A percentile compares a stretch with the other conserved stretches of the same genome.
These are phyloP conservation scores for Jamesozyma piceae DNA, from an alignment of 805 yeast species.

Conservation along the genomic window DNA sequence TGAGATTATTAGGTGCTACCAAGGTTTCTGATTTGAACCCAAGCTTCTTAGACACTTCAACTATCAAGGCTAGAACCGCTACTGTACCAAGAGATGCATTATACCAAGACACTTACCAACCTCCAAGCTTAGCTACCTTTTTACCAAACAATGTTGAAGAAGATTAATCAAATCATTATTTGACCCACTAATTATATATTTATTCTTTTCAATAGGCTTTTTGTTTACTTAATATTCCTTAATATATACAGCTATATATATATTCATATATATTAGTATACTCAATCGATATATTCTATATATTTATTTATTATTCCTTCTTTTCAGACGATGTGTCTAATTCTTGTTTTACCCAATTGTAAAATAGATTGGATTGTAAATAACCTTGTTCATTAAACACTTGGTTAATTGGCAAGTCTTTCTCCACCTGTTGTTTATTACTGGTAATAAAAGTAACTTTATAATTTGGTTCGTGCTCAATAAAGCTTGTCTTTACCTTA, in stretches of 20 bases:
- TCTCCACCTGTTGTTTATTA: constrained; percentile 10
- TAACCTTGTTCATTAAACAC: constrained; percentile 36
- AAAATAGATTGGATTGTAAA: constrained; percentile 35
- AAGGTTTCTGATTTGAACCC: constrained; percentile 27
- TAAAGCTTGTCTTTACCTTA: constrained; percentile 26
- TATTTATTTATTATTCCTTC: constrained; percentile 25
- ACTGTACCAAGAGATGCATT: constrained; percentile 47
- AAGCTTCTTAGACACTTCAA: constrained; percentile 47
- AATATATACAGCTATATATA: neutral
- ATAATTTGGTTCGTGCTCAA: constrained; percentile 38
- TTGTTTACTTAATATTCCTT: neutral
- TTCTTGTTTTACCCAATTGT: constrained; percentile 32
- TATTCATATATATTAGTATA: no score
- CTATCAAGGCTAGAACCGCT: constrained; percentile 35
- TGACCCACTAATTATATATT: neutral
- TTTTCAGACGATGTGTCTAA: constrained; percentile 28
- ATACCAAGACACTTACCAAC: constrained; percentile 47
- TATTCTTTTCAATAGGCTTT: neutral
- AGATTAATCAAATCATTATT: neutral
- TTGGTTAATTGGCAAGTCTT: constrained; percentile 25
- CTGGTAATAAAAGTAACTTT: constrained; percentile 29
- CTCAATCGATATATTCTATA: constrained; percentile 18
- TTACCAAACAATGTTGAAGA: constrained; percentile 12
- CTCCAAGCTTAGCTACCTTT: constrained; percentile 45
- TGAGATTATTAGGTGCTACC: constrained; percentile 71